A percentile compares a stretch with the other conserved stretches of the same genome.
Evolutionary conservation across 345 rosid genomes (phyloP).

Genomic region (Melaleuca alternifolia): DNA sequence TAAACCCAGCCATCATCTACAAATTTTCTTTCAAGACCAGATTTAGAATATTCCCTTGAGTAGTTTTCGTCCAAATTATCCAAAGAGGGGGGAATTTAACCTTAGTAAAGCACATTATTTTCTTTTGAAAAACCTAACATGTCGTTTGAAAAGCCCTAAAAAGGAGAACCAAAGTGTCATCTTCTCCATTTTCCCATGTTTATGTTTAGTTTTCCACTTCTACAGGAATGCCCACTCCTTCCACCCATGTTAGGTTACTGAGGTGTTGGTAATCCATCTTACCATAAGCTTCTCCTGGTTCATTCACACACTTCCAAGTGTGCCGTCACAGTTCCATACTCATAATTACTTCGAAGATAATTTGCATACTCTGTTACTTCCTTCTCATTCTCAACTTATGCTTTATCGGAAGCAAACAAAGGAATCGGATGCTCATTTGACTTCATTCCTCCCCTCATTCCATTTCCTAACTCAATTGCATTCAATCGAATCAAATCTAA

Average conservation of each 20-base stretch:
- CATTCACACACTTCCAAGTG: not conserved
- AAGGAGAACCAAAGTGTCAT: not conserved
- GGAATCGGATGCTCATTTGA: not conserved
- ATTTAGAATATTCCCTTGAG: not conserved
- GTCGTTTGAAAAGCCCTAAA: not conserved
- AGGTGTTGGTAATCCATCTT: not conserved
- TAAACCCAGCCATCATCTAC: not conserved
- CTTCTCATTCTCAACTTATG: not conserved
- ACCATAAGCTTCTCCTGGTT: not conserved
- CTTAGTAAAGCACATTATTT: not conserved
- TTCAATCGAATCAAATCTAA: not conserved
- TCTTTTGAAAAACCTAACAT: not conserved
- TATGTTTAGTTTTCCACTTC: not conserved
- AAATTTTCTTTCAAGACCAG: not conserved
- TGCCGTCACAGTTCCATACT: not conserved
- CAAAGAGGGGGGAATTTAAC: not conserved
- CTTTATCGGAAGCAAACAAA: not conserved
- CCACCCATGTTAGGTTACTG: not conserved
- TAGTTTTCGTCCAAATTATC: not conserved
- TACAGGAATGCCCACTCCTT: not conserved
- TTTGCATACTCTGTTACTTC: not conserved
- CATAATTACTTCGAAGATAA: not conserved
- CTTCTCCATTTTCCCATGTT: not conserved
- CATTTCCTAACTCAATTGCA: not conserved
- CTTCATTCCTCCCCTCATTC: not conserved